Evolutionary conservation across 75 land plant species (phyloP).

Genomic region (Selaginella moellendorffii): DNA sequence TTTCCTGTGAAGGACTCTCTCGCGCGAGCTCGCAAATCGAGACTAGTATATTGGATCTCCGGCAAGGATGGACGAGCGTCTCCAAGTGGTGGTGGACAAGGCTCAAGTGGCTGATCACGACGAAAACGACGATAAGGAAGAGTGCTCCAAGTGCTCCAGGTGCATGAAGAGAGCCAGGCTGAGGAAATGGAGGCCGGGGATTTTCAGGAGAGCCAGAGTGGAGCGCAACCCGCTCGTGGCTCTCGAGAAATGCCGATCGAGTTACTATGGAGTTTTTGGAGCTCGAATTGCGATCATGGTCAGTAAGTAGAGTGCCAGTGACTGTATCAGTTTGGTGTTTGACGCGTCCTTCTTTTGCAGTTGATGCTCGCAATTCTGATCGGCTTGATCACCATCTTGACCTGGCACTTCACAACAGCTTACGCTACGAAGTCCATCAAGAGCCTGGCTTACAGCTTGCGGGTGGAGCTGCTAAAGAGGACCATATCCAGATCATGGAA

Average conservation of each 20-base stretch:
- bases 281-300: slow-evolving; percentile 82
- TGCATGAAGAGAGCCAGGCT: too few species aligned
- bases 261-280: slow-evolving; percentile 31
- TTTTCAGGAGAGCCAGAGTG: too few species aligned
- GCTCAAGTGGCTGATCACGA: neutral
- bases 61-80: too few species aligned
- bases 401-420: slow-evolving; percentile 66
- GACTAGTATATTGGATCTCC: too few species aligned
- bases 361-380: slow-evolving; percentile 67
- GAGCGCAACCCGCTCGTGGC: too few species aligned
- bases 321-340: neutral
- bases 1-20: too few species aligned
- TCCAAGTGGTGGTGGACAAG: neutral
- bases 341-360: slow-evolving; percentile 22
- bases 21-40: too few species aligned
- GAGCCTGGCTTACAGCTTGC: slow-evolving; percentile 54
- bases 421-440: slow-evolving; percentile 55
- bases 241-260: neutral
- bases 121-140: neutral
- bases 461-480: slow-evolving; percentile 58
- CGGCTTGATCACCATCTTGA: slow-evolving; percentile 57
- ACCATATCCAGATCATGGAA: slow-evolving; percentile 62
- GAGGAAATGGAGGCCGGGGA: too few species aligned
- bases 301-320: neutral
- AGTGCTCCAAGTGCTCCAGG: neutral